Percentiles rank a stretch among this genome's conserved stretches.
These are phyloP conservation scores for Alternaria triticimaculans DNA, from an alignment of 2,329 filamentous ascomycete species.

Conservation along the genomic window DNA sequence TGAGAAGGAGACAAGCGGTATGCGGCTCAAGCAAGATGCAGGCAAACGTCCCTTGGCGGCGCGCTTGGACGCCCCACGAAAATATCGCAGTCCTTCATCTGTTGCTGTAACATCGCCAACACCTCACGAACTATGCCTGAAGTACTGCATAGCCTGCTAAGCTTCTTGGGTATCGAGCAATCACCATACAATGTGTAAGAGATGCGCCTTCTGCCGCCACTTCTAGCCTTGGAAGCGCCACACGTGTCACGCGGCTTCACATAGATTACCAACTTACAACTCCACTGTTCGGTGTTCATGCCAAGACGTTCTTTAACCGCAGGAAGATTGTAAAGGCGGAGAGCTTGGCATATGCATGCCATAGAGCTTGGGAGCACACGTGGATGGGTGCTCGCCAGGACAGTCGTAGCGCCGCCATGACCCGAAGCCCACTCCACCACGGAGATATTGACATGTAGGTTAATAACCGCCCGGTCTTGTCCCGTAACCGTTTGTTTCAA, in stretches of 20 bases:
- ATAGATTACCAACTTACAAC: conserved; percentile 13
- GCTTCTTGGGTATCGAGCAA: neutral
- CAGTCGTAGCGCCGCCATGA: conserved; percentile 10
- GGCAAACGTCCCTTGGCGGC: conserved; percentile 1
- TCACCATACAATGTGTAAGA: neutral
- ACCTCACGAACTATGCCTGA: neutral
- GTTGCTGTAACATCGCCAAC: neutral
- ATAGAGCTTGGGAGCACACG: conserved; percentile 9
- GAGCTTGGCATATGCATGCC: conserved; percentile 20
- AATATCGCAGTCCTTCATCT: conserved; percentile 10
- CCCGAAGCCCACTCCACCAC: conserved; percentile 22
- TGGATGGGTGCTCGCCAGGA: conserved; percentile 10
- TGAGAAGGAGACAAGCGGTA: neutral
- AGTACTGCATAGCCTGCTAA: conserved; percentile 1
- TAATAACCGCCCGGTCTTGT: conserved; percentile 29
- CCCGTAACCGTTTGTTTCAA: conserved; percentile 28
- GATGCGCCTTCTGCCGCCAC: neutral
- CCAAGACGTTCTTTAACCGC: conserved; percentile 29
- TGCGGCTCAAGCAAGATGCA: conserved; percentile 8
- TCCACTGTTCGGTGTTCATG: conserved; percentile 13
- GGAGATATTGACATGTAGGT: conserved; percentile 31
- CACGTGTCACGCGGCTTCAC: conserved; percentile 14
- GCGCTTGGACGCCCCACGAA: conserved; percentile 9
- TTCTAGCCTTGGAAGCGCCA: conserved; percentile 7
- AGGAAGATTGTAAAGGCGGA: conserved; percentile 20